Evolutionary conservation across 768 basidiomycete species (phyloP).

Genomic region (Auricularia cornea): DNA sequence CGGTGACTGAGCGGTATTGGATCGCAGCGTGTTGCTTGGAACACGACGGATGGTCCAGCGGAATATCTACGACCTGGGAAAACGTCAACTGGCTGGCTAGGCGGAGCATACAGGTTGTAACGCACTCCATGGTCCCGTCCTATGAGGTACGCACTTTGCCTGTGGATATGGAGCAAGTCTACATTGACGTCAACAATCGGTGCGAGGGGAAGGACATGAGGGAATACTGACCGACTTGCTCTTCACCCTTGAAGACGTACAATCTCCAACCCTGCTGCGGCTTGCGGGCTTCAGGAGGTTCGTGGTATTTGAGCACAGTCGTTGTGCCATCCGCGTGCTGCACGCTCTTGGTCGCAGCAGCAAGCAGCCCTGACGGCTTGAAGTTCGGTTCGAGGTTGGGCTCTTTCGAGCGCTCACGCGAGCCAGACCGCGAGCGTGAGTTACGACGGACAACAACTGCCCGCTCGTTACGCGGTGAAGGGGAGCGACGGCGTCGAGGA

Average conservation of each 20-base stretch:
- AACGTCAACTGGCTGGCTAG: neutral
- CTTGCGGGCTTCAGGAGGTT: conserved; percentile 95
- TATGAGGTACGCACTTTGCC: conserved; percentile 90
- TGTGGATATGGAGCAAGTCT: conserved; percentile 89
- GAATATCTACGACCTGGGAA: conserved; percentile 46
- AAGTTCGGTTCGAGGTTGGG: conserved; percentile 86
- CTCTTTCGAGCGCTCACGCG: conserved; percentile 25
- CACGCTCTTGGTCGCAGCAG: conserved; percentile 93
- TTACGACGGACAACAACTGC: conserved; percentile 14
- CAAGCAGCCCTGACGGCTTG: conserved; percentile 77
- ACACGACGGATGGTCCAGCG: conserved; percentile 91
- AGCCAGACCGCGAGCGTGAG: conserved; percentile 38
- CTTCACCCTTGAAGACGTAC: conserved; percentile 94
- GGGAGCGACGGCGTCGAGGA: neutral
- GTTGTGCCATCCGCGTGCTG: conserved; percentile 63
- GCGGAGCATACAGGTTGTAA: conserved; percentile 19
- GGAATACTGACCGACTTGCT: conserved; percentile 72
- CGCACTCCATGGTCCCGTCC: conserved; percentile 83
- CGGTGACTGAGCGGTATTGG: conserved; percentile 81
- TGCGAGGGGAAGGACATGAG: neutral
- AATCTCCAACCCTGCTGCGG: conserved; percentile 85
- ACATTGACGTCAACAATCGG: neutral
- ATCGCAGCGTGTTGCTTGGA: conserved; percentile 98
- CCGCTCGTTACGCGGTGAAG: neutral
- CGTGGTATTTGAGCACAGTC: conserved; percentile 92